A percentile compares a stretch with the other conserved stretches of the same genome.
phyloP scores from a whole-genome alignment of 768 basidiomycete species.

The Russula sp. region DNA sequence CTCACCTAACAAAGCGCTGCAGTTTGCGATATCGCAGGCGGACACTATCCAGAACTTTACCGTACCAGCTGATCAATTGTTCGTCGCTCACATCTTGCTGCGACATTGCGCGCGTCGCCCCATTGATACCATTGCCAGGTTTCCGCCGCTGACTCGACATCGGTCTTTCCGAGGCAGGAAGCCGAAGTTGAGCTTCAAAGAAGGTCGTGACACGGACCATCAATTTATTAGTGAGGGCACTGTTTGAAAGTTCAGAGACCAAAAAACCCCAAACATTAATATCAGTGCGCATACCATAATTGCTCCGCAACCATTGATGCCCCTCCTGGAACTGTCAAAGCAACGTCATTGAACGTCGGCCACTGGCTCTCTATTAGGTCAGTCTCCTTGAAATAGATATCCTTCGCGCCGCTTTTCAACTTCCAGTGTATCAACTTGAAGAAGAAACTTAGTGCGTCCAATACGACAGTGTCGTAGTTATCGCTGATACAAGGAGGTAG shows the following conservation, averaged over 20 bases:
- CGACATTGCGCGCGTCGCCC: slow-evolving; percentile 26
- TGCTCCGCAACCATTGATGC: slow-evolving; percentile 91
- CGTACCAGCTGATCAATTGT: slow-evolving; percentile 83
- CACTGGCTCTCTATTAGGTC: slow-evolving; percentile 96
- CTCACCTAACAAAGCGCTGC: slow-evolving; percentile 84
- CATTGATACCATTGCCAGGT: slow-evolving; percentile 24
- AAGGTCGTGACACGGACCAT: slow-evolving; percentile 90
- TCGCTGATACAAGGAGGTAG: slow-evolving; percentile 82
- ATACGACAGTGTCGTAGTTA: slow-evolving; percentile 84
- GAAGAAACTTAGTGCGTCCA: slow-evolving; percentile 81
- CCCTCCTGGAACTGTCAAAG: slow-evolving; percentile 78
- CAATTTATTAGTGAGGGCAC: slow-evolving; percentile 86
- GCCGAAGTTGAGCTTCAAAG: slow-evolving; percentile 89
- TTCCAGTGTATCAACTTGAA: slow-evolving; percentile 96
- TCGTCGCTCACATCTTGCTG: slow-evolving; percentile 62
- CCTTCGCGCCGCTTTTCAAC: slow-evolving; percentile 84
- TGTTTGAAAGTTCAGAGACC: slow-evolving; percentile 27
- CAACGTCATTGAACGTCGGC: slow-evolving; percentile 91
- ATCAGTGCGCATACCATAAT: slow-evolving; percentile 59
- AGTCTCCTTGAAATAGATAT: slow-evolving; percentile 95
- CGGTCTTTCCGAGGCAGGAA: slow-evolving; percentile 42
- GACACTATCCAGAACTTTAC: slow-evolving; percentile 89
- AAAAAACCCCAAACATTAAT: neutral
- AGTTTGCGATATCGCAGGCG: slow-evolving; percentile 88
- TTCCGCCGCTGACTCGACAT: slow-evolving; percentile 14